Evolutionary conservation across 331 rosid species (phyloP).

Genomic region (Phaseolus coccineus): DNA sequence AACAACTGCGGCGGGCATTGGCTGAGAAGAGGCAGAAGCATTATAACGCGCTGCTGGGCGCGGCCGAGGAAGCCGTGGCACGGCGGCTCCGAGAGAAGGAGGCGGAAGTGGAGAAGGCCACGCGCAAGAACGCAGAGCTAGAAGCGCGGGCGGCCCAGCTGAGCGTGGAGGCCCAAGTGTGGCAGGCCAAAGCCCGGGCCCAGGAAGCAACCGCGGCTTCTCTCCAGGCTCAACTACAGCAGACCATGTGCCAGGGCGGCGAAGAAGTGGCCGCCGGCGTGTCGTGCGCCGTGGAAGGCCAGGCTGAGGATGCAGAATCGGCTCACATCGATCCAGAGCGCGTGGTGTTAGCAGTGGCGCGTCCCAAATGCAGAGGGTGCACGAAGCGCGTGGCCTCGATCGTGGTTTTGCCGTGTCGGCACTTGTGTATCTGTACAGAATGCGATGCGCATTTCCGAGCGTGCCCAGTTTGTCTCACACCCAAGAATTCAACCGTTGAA

Average conservation of each 20-base stretch:
- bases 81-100: slow-evolving; percentile 72
- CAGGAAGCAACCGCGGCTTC: slow-evolving; percentile 79
- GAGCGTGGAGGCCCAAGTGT: slow-evolving; percentile 71
- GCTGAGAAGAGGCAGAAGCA: slow-evolving; percentile 82
- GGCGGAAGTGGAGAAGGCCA: slow-evolving; percentile 69
- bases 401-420: slow-evolving; percentile 88
- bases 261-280: slow-evolving; percentile 44
- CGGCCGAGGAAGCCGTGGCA: slow-evolving; percentile 72
- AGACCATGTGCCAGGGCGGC: slow-evolving; percentile 55
- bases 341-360: slow-evolving; percentile 37
- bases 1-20: slow-evolving; percentile 69
- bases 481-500: slow-evolving; percentile 79
- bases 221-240: slow-evolving; percentile 76
- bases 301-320: slow-evolving; percentile 90
- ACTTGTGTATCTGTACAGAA: slow-evolving; percentile 77
- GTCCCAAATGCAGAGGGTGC: slow-evolving; percentile 77
- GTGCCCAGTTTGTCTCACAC: slow-evolving; percentile 78
- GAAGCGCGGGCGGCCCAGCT: slow-evolving; percentile 91
- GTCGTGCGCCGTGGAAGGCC: slow-evolving; percentile 58
- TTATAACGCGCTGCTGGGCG: slow-evolving; percentile 61
- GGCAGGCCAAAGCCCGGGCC: slow-evolving; percentile 87
- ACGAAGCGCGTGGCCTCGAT: slow-evolving; percentile 71
- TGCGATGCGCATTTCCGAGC: slow-evolving; percentile 76
- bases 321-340: slow-evolving; percentile 79
- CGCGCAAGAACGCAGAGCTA: slow-evolving; percentile 72